A percentile compares a stretch with the other conserved stretches of the same genome.
These are phyloP conservation scores for Trichothecium sympodiale DNA, from an alignment of 2,329 filamentous ascomycete species.

Conservation along the genomic window DNA sequence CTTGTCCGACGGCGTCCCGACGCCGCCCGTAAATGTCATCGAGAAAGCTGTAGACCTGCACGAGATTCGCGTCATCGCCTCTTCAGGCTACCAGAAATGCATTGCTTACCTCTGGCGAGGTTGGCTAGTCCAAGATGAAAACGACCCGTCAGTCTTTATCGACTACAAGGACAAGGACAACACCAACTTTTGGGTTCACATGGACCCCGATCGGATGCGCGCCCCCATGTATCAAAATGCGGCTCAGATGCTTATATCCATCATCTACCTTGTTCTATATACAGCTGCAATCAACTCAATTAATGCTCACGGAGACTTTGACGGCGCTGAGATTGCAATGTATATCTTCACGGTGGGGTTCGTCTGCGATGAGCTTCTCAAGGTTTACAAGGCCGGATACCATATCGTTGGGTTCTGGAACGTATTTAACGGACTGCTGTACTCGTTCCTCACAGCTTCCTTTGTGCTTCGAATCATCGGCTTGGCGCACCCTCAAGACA, in stretches of 20 bases:
- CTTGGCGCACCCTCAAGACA: slow-evolving; percentile 46
- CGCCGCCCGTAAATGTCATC: slow-evolving; percentile 73
- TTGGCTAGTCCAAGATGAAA: slow-evolving; percentile 92
- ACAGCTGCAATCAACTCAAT: slow-evolving; percentile 90
- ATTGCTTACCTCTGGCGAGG: slow-evolving; percentile 88
- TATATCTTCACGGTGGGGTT: slow-evolving; percentile 91
- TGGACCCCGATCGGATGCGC: slow-evolving; percentile 90
- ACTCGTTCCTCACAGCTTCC: slow-evolving; percentile 66
- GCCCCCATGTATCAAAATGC: slow-evolving; percentile 87
- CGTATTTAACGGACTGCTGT: slow-evolving; percentile 79
- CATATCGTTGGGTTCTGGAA: slow-evolving; percentile 96
- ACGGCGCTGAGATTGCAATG: slow-evolving; percentile 70
- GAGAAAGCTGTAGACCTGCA: slow-evolving; percentile 92
- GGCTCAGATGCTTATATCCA: slow-evolving; percentile 72
- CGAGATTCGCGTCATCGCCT: slow-evolving; percentile 77
- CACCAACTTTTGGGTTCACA: slow-evolving; percentile 65
- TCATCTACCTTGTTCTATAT: slow-evolving; percentile 76
- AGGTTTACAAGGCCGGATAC: slow-evolving; percentile 88
- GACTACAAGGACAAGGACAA: slow-evolving; percentile 78
- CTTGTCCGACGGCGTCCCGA: slow-evolving; percentile 58
- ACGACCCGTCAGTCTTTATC: slow-evolving; percentile 81
- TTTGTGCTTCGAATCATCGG: slow-evolving; percentile 73
- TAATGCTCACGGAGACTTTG: slow-evolving; percentile 73
- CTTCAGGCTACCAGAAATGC: slow-evolving; percentile 91
- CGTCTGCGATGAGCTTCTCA: slow-evolving; percentile 74